Evolutionary conservation across 345 rosid species (phyloP).

Genomic region (Eucalyptus sp.): DNA sequence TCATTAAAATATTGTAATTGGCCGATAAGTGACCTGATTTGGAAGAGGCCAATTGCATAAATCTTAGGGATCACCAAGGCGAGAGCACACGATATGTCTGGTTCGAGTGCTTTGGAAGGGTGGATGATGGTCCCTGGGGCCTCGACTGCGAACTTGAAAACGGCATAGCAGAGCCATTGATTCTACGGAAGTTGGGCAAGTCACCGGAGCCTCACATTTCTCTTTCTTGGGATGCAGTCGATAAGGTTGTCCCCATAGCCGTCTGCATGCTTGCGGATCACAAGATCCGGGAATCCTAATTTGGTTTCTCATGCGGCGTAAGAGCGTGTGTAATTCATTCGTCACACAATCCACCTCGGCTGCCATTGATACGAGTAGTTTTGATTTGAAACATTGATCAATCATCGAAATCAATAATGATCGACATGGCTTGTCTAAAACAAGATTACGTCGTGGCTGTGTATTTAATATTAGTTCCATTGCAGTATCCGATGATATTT

Average conservation of each 20-base stretch:
- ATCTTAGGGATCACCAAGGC: background rate
- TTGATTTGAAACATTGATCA: background rate
- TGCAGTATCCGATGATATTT: background rate
- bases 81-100: background rate
- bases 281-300: background rate
- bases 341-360: background rate
- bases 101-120: background rate
- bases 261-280: background rate
- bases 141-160: background rate
- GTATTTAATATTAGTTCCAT: background rate
- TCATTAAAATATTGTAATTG: background rate
- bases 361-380: background rate
- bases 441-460: background rate
- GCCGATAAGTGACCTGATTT: background rate
- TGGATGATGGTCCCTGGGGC: background rate
- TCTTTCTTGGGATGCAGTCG: background rate
- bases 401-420: background rate
- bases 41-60: background rate
- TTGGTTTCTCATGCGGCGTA: background rate
- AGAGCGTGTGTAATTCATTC: background rate
- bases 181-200: background rate
- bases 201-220: background rate
- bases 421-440: background rate
- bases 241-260: background rate
- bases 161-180: background rate